Base-by-base conservation (phyloP, 164 flowering plant species). In the Taxillus chinensis region DNA sequence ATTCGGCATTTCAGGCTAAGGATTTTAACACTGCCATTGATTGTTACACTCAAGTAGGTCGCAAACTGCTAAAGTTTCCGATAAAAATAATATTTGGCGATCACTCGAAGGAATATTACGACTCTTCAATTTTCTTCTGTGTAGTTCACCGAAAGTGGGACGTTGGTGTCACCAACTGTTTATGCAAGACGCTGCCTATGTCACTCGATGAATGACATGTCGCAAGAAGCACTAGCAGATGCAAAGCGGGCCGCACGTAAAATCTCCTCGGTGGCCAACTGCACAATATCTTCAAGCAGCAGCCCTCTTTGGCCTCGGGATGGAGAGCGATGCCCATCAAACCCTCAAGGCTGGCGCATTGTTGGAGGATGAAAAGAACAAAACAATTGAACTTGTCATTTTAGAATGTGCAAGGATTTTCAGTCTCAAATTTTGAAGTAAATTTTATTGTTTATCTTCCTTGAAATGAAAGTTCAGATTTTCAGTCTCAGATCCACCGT, bases 241-340 rank as follows among this genome's bases (percentile, higher is more conserved):
- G 82, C 86, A 0, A 82, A 82, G 84, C 86, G 82, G 64, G 86
- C 86, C 86, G 3, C 89, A 80, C 57, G 79, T 78, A 4, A 55
- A 77, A 41, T 72, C 78, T 3, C 84, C 86, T 0, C 81, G 75
- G 14, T 84, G 84, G 84, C 73, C 79, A 1, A 74, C 79, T 48
- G 81, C 85, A 38, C 79, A 75, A 54, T 78, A 83, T 68, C 83
- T 83, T 57, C 90, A 81, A 70, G 87, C 84, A 0, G 82, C 82
- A 52, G 79, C 85, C 7, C 83, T 82, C 50, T 78, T 75, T 66
- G 70, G 70, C 68, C 84, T 84, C 37, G 89, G 86, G 41, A 78
- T 77, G 80, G 79, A 82, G 51, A 75, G 73, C 51, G 83, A 82
- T 69, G 89, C 89, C 1, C 71, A 65, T 41, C 81, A 80, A 67